Evolutionary conservation across 768 basidiomycete genomes (phyloP).

Genomic region (Aureoboletus auriporus): DNA sequence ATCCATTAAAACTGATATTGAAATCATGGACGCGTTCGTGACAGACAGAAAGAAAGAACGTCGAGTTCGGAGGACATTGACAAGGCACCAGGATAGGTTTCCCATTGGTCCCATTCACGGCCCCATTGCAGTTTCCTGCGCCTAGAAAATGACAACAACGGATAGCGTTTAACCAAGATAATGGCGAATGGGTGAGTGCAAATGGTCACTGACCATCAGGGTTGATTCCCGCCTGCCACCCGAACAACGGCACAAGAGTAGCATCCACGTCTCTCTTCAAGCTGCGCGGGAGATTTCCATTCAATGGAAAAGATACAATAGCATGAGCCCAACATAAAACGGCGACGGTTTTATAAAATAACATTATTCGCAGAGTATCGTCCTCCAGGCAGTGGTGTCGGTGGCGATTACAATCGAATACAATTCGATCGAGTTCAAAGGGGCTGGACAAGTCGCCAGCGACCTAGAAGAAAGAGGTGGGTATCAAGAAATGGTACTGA

Average conservation of each 20-base stretch:
- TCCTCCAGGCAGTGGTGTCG: neutral
- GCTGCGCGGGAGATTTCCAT: constrained; percentile 5
- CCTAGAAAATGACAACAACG: constrained; percentile 23
- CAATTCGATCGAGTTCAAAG: neutral
- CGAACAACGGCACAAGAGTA: constrained; percentile 58
- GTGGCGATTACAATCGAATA: neutral
- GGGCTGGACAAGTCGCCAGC: constrained; percentile 18
- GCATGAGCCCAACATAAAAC: constrained; percentile 7
- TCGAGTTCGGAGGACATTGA: constrained; percentile 55
- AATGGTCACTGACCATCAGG: constrained; percentile 47
- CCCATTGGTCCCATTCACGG: constrained; percentile 52
- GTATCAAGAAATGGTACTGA: neutral
- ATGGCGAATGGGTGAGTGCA: neutral
- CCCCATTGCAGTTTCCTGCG: constrained; percentile 69
- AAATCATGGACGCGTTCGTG: neutral
- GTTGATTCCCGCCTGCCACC: constrained; percentile 51
- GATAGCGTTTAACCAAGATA: neutral
- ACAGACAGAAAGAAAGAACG: constrained; percentile 47
- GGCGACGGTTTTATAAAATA: constrained; percentile 7
- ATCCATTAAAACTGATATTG: neutral
- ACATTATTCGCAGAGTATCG: constrained; percentile 9
- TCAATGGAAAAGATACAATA: constrained; percentile 16
- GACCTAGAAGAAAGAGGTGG: constrained; percentile 5
- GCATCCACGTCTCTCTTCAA: constrained; percentile 44
- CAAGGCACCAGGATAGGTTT: constrained; percentile 60